These are phyloP conservation scores for Pestalotiopsis sp. DNA, from an alignment of 2,329 filamentous ascomycete species.

Conservation along the genomic window DNA sequence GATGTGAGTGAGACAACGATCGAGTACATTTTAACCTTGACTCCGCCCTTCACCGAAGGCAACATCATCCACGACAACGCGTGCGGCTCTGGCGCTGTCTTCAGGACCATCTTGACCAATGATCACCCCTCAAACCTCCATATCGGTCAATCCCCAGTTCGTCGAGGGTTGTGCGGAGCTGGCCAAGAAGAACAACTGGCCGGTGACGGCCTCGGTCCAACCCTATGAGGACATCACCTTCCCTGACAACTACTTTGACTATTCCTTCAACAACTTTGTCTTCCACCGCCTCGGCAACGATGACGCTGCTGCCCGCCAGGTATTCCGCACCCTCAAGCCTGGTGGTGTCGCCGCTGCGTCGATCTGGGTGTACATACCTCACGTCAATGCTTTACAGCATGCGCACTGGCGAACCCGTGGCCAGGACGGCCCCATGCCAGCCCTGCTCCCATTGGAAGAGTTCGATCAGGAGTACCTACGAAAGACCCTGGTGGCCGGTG, in stretches of 20 bases:
- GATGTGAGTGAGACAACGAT: too few relatives aligned
- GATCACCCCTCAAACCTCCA: conserved; percentile 18
- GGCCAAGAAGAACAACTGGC: not conserved
- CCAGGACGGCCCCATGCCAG: conserved; percentile 15
- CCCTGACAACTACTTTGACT: conserved; percentile 15
- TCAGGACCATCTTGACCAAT: not conserved
- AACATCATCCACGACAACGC: too few relatives aligned
- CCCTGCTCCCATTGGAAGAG: not conserved
- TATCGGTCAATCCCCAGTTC: conserved; percentile 5
- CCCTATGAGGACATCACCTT: conserved; percentile 18
- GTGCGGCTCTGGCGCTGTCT: too few relatives aligned
- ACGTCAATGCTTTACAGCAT: conserved; percentile 19
- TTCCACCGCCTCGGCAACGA: conserved; percentile 19
- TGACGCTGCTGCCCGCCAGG: conserved; percentile 15
- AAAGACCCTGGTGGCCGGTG: not conserved
- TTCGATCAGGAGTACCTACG: not conserved
- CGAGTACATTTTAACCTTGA: too few relatives aligned
- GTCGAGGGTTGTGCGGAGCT: not conserved
- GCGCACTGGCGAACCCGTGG: conserved; percentile 21
- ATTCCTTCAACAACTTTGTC: conserved; percentile 20
- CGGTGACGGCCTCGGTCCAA: conserved; percentile 6
- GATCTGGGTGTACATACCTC: conserved; percentile 21
- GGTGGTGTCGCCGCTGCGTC: conserved; percentile 19
- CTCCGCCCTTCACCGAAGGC: too few relatives aligned
- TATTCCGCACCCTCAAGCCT: conserved; percentile 20